phyloP scores from a whole-genome alignment of 176 grass and related monocot species.

The Musa beccarii region DNA sequence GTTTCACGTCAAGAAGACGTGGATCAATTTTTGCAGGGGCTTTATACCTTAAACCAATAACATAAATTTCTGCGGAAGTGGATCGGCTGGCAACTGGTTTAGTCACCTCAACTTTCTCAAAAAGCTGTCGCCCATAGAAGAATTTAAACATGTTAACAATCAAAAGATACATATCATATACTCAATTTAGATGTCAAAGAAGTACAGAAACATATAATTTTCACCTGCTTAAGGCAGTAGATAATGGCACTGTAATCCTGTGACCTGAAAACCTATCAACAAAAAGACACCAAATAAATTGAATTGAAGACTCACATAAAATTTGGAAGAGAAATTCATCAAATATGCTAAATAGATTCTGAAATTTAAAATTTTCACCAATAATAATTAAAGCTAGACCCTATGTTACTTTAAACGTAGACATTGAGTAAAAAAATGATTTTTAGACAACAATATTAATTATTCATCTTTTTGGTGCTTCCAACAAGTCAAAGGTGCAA shows the following conservation, averaged over 20 bases:
- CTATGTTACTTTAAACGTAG: neutral
- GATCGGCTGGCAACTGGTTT: slow-evolving; percentile 84
- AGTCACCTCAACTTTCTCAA: slow-evolving; percentile 86
- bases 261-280: slow-evolving; percentile 80
- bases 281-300: slow-evolving; percentile 4
- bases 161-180: slow-evolving; percentile 4
- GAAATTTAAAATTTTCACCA: no score
- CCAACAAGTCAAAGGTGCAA: no score
- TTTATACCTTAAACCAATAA: slow-evolving; percentile 74
- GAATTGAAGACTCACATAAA: no score
- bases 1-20: slow-evolving; percentile 82
- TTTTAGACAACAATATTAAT: no score
- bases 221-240: slow-evolving; percentile 91
- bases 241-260: slow-evolving; percentile 88
- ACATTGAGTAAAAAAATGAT: no score
- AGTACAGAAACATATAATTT: neutral
- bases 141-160: slow-evolving; percentile 22
- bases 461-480: no score
- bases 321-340: no score
- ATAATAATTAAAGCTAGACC: neutral
- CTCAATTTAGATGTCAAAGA: neutral
- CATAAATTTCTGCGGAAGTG: slow-evolving; percentile 90
- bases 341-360: no score
- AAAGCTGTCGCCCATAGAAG: slow-evolving; percentile 37
- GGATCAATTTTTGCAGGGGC: slow-evolving; percentile 91